Conservation (phyloP, 2,329 filamentous ascomycete species). For the Ceratocystis smalleyi region DNA sequence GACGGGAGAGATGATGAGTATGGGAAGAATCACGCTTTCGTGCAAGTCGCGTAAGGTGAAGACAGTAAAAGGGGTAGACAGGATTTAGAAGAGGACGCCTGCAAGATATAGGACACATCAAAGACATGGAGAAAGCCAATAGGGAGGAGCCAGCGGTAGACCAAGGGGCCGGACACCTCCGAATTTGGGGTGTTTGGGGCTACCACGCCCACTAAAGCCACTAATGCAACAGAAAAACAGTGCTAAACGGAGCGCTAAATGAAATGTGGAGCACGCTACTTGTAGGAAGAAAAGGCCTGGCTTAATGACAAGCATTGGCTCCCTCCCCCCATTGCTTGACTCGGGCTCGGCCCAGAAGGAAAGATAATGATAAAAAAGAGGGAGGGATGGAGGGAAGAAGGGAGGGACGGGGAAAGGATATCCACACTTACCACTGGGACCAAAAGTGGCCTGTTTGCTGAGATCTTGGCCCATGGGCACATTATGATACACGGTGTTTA, state of each 20-base stretch:
- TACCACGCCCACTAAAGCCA: neutral
- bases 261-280: neutral
- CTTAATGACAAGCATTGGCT: neutral
- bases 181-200: neutral
- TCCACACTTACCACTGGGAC: neutral
- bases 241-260: neutral
- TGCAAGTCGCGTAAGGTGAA: neutral
- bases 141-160: neutral
- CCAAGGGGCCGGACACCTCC: neutral
- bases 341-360: neutral
- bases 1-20: neutral
- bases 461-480: neutral
- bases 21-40: neutral
- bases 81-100: neutral
- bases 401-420: neutral
- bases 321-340: neutral
- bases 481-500: conserved; percentile 4
- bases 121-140: neutral
- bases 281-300: neutral
- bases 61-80: neutral
- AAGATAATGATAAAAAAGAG: too few species aligned
- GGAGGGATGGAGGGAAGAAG: neutral
- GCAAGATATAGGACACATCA: too few species aligned
- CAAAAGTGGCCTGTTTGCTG: neutral
- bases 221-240: neutral